phyloP scores from a whole-genome alignment of 139 green algal genomes.

The Tetratostichococcus sp. region DNA sequence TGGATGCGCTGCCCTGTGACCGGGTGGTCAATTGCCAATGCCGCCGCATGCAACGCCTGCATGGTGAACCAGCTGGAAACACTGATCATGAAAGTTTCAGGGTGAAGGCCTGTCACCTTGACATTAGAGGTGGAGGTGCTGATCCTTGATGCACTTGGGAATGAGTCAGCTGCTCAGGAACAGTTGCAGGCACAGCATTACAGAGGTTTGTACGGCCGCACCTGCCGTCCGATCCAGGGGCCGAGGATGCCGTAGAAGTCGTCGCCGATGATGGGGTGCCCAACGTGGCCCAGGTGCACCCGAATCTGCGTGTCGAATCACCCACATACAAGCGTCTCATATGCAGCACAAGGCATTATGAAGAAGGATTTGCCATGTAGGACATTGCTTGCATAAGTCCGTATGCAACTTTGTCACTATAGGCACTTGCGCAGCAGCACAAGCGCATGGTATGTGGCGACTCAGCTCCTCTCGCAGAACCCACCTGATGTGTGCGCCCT shows the following conservation, averaged over 20 bases:
- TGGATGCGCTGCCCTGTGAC: conserved; percentile 26
- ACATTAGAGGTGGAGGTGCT: too few species aligned
- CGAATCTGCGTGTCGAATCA: conserved; percentile 50
- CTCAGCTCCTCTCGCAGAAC: neutral
- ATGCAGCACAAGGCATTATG: too few species aligned
- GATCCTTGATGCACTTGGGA: too few species aligned
- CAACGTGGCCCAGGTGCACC: conserved; percentile 59
- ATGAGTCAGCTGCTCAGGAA: too few species aligned
- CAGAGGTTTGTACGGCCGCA: neutral
- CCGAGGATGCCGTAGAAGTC: conserved; percentile 60
- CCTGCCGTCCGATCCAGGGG: conserved; percentile 53
- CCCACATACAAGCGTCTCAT: too few species aligned
- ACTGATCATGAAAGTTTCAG: too few species aligned
- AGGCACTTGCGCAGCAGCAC: neutral
- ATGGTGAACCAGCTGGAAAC: conserved; percentile 13
- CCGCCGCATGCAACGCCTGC: conserved; percentile 64
- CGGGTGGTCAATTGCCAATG: conserved; percentile 44
- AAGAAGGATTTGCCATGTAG: too few species aligned
- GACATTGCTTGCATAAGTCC: too few species aligned
- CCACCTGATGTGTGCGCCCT: conserved; percentile 51
- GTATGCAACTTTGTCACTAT: neutral
- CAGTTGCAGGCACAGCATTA: too few species aligned
- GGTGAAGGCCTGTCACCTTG: too few species aligned
- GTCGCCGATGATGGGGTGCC: conserved; percentile 68
- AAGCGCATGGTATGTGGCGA: too few species aligned